Conservation (phyloP, 352 stramenopile genomes). For the Phytophthora litchii region DNA sequence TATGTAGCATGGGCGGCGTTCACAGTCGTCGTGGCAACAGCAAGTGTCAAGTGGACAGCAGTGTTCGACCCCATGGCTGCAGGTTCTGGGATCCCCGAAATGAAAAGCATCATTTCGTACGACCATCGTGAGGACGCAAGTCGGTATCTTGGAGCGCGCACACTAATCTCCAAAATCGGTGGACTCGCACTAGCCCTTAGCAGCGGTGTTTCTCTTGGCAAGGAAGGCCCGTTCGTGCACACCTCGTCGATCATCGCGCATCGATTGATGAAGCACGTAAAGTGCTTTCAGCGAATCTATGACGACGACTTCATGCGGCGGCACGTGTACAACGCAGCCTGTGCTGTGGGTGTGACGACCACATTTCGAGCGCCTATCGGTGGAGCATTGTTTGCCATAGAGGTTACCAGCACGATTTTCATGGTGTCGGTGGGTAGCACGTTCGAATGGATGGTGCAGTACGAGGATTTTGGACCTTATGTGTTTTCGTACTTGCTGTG, state of each 20-base stretch:
- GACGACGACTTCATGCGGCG: slow-evolving; percentile 66
- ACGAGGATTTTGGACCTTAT: not conserved
- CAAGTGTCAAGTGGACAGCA: slow-evolving; percentile 53
- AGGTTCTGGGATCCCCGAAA: slow-evolving; percentile 76
- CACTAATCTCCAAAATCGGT: slow-evolving; percentile 77
- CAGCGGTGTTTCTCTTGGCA: slow-evolving; percentile 93
- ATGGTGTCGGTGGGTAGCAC: slow-evolving; percentile 49
- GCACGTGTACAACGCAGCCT: slow-evolving; percentile 89
- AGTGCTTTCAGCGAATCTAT: slow-evolving; percentile 72
- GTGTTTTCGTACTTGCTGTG: not conserved
- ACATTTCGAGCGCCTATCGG: slow-evolving; percentile 91
- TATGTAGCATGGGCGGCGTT: slow-evolving; percentile 46
- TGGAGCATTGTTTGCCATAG: slow-evolving; percentile 91
- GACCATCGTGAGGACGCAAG: slow-evolving; percentile 54
- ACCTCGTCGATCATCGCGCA: slow-evolving; percentile 87
- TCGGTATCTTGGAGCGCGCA: slow-evolving; percentile 48
- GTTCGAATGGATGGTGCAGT: not conserved
- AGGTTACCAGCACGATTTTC: slow-evolving; percentile 84
- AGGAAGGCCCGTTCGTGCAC: slow-evolving; percentile 98
- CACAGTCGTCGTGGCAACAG: slow-evolving; percentile 33
- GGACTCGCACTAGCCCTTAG: slow-evolving; percentile 93
- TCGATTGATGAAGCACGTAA: slow-evolving; percentile 76
- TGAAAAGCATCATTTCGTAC: slow-evolving; percentile 82
- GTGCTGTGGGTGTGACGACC: slow-evolving; percentile 86
- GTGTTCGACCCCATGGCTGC: slow-evolving; percentile 50